Base-by-base conservation (phyloP, 2,329 filamentous ascomycete species). In the Arthroderma sp. region DNA sequence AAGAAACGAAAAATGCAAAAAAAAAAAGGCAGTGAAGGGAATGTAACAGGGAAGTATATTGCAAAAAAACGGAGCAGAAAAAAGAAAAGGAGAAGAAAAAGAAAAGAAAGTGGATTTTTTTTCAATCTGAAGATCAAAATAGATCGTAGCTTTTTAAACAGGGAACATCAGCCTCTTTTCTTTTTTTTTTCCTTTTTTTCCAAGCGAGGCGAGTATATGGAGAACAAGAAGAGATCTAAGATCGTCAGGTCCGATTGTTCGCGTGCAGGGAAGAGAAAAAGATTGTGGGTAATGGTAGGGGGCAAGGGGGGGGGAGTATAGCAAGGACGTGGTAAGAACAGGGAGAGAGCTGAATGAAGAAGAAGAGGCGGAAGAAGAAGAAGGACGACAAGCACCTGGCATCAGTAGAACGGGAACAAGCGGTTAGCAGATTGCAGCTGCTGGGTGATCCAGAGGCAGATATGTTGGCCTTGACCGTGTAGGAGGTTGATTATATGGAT, bases 171-270 rank as follows among this genome's bases (percentile, higher is more conserved):
- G 39, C 39, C 38, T 10, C 39, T 32, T 30, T 44, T 22, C 3
- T 31, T 31, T 38, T 22, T 22, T 22, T 22, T 22, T 36, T 6
- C 40, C 15, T 33, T 42, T 36, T n/a, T 22, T 22, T 22, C 15
- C 15, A 22, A 22, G 15, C 15, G 15, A 22, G 15, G 15, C 15
- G 22, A 42, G 32, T 15, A 22, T 37, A 43, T 36, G 32, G 33
- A 27, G 29, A 40, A n/a, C 28, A 9, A 40, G 22, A 34, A 3
- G 39, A 53, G 52, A 54, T 54, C 52, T 54, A 43, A 53, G 52
- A 53, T 53, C 51, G 52, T 53, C 52, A 52, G 46, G 44, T 46
- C 48, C 53, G 50, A 50, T 44, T 45, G 39, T 39, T 46, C 38
- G 38, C 45, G 40, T 45, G 44, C 46, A 47, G 42, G 37, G 37